A percentile compares a stretch with the other conserved stretches of the same genome.
Conservation (phyloP, 345 rosid species). For the Eutrema heterophyllum region DNA sequence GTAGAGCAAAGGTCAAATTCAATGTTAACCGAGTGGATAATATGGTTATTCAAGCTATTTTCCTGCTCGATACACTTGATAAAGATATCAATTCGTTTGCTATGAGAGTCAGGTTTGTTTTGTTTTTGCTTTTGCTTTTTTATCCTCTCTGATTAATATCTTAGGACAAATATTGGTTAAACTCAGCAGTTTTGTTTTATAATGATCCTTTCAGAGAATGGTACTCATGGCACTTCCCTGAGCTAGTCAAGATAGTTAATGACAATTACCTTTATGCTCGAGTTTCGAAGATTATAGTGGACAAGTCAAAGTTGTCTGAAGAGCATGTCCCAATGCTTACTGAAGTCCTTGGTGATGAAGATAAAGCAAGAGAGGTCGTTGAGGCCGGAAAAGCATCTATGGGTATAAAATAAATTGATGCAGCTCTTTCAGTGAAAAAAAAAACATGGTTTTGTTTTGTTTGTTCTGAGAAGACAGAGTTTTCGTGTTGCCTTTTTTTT, state of each 20-base stretch:
- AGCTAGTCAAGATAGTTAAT: constrained; percentile 70
- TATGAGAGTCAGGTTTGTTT: constrained; percentile 75
- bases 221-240: constrained; percentile 94
- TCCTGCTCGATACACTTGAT: constrained; percentile 73
- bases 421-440: background rate
- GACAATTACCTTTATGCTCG: constrained; percentile 76
- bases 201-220: constrained; percentile 20
- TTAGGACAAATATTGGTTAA: background rate
- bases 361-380: background rate
- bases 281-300: constrained; percentile 59
- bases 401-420: background rate
- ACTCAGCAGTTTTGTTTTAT: background rate
- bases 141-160: background rate
- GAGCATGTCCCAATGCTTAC: background rate
- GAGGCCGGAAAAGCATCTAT: background rate
- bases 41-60: constrained; percentile 84
- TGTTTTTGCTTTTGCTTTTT: background rate
- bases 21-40: constrained; percentile 67
- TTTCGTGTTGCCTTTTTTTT: background rate
- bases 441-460: background rate
- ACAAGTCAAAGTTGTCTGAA: constrained; percentile 49
- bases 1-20: constrained; percentile 83
- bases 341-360: background rate
- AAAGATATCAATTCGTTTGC: constrained; percentile 73
- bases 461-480: background rate